Evolutionary conservation across 2,329 filamentous ascomycete genomes (phyloP).

Genomic region (Hymenoscyphus fructigenus): DNA sequence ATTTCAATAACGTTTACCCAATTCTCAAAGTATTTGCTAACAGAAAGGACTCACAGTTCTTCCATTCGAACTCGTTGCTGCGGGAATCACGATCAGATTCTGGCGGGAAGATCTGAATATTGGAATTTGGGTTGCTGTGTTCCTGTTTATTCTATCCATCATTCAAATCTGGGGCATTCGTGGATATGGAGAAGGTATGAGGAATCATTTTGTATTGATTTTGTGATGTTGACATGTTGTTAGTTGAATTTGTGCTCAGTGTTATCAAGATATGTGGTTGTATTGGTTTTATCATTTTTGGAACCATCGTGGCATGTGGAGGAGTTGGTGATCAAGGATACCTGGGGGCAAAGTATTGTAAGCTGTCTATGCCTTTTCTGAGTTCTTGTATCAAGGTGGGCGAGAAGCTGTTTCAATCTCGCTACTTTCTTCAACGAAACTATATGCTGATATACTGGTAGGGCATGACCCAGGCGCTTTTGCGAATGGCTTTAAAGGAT

Average conservation of each 20-base stretch:
- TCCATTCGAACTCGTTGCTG: conserved; percentile 55
- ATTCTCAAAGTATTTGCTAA: background rate
- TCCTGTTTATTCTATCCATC: conserved; percentile 49
- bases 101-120: conserved; percentile 50
- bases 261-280: conserved; percentile 59
- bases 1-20: background rate
- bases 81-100: conserved; percentile 52
- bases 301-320: conserved; percentile 57
- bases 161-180: conserved; percentile 57
- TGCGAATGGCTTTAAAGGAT: conserved; percentile 60
- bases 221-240: conserved; percentile 49
- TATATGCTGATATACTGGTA: background rate
- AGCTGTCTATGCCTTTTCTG: background rate
- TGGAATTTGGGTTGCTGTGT: conserved; percentile 56
- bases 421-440: background rate
- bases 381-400: background rate
- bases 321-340: conserved; percentile 52
- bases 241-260: conserved; percentile 54
- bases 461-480: conserved; percentile 56
- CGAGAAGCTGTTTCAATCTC: background rate
- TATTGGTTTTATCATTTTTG: conserved; percentile 62
- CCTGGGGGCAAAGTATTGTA: conserved; percentile 56
- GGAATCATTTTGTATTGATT: conserved; percentile 41
- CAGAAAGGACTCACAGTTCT: conserved; percentile 35
- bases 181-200: conserved; percentile 60